A percentile compares a stretch with the other conserved stretches of the same genome.
These are phyloP conservation scores for Dioscorea cayenensis DNA, from an alignment of 116 monocot genomes.

Conservation along the genomic window DNA sequence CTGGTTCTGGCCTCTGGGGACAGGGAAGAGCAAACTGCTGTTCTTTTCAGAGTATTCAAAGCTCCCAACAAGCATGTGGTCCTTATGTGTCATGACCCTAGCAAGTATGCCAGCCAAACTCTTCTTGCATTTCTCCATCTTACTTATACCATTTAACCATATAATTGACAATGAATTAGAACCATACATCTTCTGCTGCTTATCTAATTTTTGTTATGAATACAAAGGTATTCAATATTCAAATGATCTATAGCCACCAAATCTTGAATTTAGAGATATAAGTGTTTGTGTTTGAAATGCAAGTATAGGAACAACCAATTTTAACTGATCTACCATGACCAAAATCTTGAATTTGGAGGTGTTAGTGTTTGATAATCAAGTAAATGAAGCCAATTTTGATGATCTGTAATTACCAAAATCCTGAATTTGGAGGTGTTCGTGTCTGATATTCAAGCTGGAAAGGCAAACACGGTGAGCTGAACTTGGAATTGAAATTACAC, in stretches of 20 bases:
- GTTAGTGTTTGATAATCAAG: background rate
- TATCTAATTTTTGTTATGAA: background rate
- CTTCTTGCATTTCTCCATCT: background rate
- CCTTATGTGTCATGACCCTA: constrained; percentile 73
- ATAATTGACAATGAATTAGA: too few relatives aligned
- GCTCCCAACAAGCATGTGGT: constrained; percentile 18
- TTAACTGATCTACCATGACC: too few relatives aligned
- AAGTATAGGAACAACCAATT: too few relatives aligned
- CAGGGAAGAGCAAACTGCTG: constrained; percentile 39
- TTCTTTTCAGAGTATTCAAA: constrained; percentile 70
- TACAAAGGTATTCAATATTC: background rate
- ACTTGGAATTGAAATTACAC: background rate
- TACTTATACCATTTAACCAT: background rate
- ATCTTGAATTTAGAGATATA: background rate
- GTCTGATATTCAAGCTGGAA: background rate
- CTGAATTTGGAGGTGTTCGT: background rate
- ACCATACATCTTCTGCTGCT: background rate
- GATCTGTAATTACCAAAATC: too few relatives aligned
- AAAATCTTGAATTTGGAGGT: background rate
- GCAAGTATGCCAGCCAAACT: constrained; percentile 20
- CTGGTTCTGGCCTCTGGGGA: constrained; percentile 42
- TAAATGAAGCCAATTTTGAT: too few relatives aligned
- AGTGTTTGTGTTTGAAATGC: background rate
- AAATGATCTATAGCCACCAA: background rate
- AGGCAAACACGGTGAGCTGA: background rate